Conservation (phyloP, 768 basidiomycete genomes). For the Cubamyces sp. region DNA sequence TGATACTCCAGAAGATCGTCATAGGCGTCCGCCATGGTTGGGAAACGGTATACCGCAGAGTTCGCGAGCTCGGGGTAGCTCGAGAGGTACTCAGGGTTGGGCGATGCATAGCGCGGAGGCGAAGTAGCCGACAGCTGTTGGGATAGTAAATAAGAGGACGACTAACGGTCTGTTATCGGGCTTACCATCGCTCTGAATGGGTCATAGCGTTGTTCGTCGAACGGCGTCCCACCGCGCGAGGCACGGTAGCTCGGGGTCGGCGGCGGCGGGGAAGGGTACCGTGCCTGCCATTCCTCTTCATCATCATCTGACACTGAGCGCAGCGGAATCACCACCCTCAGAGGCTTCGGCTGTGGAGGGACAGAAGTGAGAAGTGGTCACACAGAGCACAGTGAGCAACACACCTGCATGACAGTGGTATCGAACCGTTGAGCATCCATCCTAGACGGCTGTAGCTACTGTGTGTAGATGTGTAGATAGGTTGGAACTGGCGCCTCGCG, state of each 20-base stretch:
- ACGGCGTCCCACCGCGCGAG: not conserved
- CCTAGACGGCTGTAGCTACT: not conserved
- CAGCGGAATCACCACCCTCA: slow-evolving; percentile 2
- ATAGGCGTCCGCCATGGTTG: not conserved
- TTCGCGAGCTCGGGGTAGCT: slow-evolving; percentile 1
- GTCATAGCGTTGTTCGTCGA: slow-evolving; percentile 18
- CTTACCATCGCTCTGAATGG: slow-evolving; percentile 11
- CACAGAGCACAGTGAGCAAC: not conserved
- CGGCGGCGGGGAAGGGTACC: slow-evolving; percentile 13
- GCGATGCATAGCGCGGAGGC: slow-evolving; percentile 5
- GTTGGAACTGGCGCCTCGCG: not conserved
- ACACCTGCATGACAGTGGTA: not conserved
- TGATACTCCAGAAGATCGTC: slow-evolving; percentile 12
- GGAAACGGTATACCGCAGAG: not conserved
- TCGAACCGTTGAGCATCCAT: slow-evolving; percentile 9
- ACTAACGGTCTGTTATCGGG: too few relatives aligned
- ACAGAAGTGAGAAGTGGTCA: not conserved
- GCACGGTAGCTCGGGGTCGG: slow-evolving; percentile 1
- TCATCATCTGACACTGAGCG: not conserved
- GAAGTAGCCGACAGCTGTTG: slow-evolving; percentile 1
- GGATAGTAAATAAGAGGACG: not conserved
- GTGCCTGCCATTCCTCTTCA: slow-evolving; percentile 1
- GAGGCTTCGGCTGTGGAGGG: not conserved
- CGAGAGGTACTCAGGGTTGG: not conserved
- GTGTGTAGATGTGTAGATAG: not conserved